Percentiles rank a stretch among this genome's conserved stretches.
Evolutionary conservation across 1,139 yeast genomes (phyloP).

Genomic region (Pichia sp.): DNA sequence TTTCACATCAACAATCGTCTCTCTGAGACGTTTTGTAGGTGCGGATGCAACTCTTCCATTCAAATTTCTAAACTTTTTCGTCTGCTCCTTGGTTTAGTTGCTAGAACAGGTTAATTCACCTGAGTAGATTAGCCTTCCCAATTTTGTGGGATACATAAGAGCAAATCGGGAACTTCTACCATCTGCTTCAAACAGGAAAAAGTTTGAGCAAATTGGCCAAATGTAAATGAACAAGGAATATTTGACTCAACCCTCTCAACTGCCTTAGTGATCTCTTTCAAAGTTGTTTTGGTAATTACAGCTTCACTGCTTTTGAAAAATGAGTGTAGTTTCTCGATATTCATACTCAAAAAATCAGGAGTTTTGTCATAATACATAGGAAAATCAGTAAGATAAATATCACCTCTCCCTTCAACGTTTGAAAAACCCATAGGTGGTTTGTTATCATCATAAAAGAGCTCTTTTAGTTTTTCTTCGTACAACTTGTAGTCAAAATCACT

Average conservation of each 20-base stretch:
- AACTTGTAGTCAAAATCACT: neutral
- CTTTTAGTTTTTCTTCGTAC: neutral
- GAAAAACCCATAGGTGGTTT: neutral
- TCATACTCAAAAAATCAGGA: neutral
- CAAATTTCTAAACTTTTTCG: too few relatives aligned
- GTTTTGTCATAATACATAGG: neutral
- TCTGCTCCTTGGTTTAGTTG: neutral
- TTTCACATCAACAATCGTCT: neutral
- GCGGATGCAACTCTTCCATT: too few relatives aligned
- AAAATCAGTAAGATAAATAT: neutral
- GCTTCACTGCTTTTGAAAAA: neutral
- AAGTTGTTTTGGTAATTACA: neutral
- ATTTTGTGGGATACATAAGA: neutral
- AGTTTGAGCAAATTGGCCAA: neutral
- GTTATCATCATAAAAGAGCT: neutral
- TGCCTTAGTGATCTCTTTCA: neutral
- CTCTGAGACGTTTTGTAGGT: neutral
- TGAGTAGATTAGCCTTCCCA: neutral
- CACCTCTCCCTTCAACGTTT: neutral
- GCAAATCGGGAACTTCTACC: neutral
- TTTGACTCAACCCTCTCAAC: neutral
- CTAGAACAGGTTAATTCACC: neutral
- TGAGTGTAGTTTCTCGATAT: neutral
- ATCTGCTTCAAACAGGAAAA: neutral
- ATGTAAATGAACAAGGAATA: neutral